Conservation (phyloP, 129 eudicot genomes). For the Helianthus tuberosus region DNA sequence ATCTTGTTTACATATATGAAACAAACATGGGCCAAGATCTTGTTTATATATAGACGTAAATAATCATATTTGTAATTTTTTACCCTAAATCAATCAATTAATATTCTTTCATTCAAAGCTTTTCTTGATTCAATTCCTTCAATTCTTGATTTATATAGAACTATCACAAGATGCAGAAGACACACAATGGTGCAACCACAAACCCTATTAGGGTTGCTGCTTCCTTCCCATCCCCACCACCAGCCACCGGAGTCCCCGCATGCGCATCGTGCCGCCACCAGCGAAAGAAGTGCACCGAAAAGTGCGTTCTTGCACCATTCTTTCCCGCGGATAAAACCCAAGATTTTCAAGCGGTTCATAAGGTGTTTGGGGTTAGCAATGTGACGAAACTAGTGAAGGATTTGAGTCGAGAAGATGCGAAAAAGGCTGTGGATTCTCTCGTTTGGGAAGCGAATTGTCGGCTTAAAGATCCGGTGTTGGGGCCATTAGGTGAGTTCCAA, state of each 20-base stretch:
- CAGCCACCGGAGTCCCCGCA: constrained; percentile 47
- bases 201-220: constrained; percentile 36
- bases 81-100: constrained; percentile 40
- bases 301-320: constrained; percentile 74
- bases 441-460: constrained; percentile 85
- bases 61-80: constrained; percentile 34
- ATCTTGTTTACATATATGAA: constrained; percentile 26
- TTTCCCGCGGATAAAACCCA: constrained; percentile 68
- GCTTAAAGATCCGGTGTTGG: constrained; percentile 73
- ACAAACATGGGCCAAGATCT: constrained; percentile 30
- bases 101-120: constrained; percentile 39
- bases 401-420: constrained; percentile 53
- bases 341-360: constrained; percentile 92
- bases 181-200: constrained; percentile 20
- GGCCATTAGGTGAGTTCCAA: constrained; percentile 73
- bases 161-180: constrained; percentile 34
- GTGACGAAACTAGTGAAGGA: constrained; percentile 57
- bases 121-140: constrained; percentile 11
- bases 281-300: constrained; percentile 82
- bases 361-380: constrained; percentile 85
- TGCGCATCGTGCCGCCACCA: constrained; percentile 99
- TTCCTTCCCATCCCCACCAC: constrained; percentile 36
- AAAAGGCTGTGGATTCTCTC: constrained; percentile 66
- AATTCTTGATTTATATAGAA: constrained; percentile 32
- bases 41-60: constrained; percentile 36